These are phyloP conservation scores for Colletotrichum sp. DNA, from an alignment of 2,329 filamentous ascomycete genomes.

Conservation along the genomic window DNA sequence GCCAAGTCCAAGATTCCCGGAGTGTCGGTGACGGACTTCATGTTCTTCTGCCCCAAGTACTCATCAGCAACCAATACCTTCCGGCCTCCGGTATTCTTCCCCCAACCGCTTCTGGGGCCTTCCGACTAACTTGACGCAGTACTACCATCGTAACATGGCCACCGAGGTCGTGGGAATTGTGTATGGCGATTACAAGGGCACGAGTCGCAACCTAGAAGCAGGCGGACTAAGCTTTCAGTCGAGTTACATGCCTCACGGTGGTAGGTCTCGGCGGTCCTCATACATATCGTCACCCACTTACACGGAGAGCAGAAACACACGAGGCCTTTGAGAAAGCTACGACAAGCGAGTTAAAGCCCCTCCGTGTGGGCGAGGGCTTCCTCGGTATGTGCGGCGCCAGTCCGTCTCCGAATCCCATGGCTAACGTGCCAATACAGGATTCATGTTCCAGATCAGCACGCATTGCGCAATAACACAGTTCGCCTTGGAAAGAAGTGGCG, in stretches of 20 bases:
- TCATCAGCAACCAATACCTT: conserved; percentile 62
- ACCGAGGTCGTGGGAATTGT: conserved; percentile 56
- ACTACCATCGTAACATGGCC: conserved; percentile 63
- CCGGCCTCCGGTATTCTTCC: conserved; percentile 46
- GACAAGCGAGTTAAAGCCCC: conserved; percentile 23
- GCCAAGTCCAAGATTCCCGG: conserved; percentile 57
- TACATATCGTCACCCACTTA: neutral
- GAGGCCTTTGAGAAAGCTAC: conserved; percentile 26
- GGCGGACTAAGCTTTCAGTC: conserved; percentile 34
- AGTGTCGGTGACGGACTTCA: conserved; percentile 63
- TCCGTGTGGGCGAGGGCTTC: conserved; percentile 26
- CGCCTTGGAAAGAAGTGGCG: conserved; percentile 18
- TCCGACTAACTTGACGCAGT: conserved; percentile 30
- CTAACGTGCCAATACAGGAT: conserved; percentile 33
- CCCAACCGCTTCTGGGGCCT: neutral
- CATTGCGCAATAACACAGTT: conserved; percentile 29
- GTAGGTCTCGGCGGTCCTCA: neutral
- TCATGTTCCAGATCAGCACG: conserved; percentile 31
- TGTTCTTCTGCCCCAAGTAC: conserved; percentile 69
- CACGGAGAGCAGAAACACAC: conserved; percentile 19
- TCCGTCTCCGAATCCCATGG: conserved; percentile 26
- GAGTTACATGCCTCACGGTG: conserved; percentile 33
- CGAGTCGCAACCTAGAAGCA: conserved; percentile 28
- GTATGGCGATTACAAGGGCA: conserved; percentile 31
- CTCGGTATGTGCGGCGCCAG: conserved; percentile 18